Base-by-base conservation (phyloP, 1,284 basidiomycete species). In the Puccinia triticina region DNA sequence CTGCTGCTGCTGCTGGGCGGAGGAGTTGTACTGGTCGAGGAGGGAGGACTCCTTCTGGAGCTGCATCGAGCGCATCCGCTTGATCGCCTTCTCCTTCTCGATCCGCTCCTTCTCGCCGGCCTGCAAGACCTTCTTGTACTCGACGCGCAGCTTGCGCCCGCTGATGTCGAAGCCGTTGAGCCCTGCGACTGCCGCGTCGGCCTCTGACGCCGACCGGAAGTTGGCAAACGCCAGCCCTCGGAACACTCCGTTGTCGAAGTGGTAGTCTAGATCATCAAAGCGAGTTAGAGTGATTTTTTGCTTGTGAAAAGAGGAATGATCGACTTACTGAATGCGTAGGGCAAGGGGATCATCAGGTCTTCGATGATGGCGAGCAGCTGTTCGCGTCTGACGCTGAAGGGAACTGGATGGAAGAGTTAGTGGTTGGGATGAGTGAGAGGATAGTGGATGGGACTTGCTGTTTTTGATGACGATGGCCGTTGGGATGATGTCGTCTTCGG, bases 41-140 rank as follows among this genome's bases (percentile, higher is more conserved):
- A 66, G n/a, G 34, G 53, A 46, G 23, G 71, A 67, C 48, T 84
- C 84, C 48, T 83, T 79, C 55, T 84, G 94, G 50, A 96, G 88
- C 86, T 96, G 94, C 92, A 96, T 95, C 80, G 93, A 95, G 85
- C 95, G 92, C 96, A 99, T 98, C 82, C 96, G 91, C 85, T 96
- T 94, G 85, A 99, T 92, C 1, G 97, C 97, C 89, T 99, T 99
- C 89, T 99, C 97, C 84, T 97, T 90, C 88, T 99, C 96, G 86
- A 99, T 99, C 82, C 95, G 91, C 87, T 99, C 97, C 89, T 99
- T 99, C 88, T 99, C 97, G 69, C 97, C 96, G 0, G 95, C 95
- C 87, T 98, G 96, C 26, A 99, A 89, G 12, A 98, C 97, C 88
- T 98, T 98, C 89, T 99, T 99, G 90, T 98, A 99, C 88, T 99